These are phyloP conservation scores for Seiridium unicorne DNA, from an alignment of 2,329 filamentous ascomycete species.

Conservation along the genomic window DNA sequence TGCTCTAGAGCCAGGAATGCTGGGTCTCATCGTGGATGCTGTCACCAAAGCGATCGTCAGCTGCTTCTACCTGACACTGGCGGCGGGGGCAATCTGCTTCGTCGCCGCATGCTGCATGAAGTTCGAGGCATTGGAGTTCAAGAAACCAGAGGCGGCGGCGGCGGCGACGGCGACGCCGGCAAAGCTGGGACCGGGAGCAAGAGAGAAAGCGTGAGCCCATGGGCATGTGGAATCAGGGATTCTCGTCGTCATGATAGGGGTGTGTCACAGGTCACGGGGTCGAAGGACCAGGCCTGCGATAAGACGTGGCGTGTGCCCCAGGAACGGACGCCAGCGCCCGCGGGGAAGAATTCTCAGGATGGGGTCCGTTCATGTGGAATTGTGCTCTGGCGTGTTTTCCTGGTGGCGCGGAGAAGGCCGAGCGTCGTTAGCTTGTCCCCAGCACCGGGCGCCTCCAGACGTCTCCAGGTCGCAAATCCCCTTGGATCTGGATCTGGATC, in stretches of 20 bases:
- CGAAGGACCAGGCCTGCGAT: too few relatives aligned
- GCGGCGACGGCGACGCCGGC: neutral
- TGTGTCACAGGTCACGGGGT: too few relatives aligned
- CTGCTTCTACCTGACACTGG: constrained; percentile 24
- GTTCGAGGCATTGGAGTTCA: constrained; percentile 25
- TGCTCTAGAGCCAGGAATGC: constrained; percentile 14
- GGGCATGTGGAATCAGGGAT: too few relatives aligned
- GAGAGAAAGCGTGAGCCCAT: too few relatives aligned
- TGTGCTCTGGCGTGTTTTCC: too few relatives aligned
- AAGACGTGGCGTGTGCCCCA: too few relatives aligned
- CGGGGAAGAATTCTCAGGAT: too few relatives aligned
- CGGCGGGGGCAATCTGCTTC: constrained; percentile 22
- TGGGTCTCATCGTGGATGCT: constrained; percentile 16
- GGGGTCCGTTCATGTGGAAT: too few relatives aligned
- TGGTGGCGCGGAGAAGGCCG: neutral
- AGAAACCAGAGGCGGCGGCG: neutral
- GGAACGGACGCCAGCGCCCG: too few relatives aligned
- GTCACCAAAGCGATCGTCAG: constrained; percentile 23
- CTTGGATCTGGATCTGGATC: neutral
- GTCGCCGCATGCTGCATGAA: constrained; percentile 24
- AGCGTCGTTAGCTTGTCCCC: neutral
- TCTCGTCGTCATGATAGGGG: too few relatives aligned
- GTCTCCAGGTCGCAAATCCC: neutral
- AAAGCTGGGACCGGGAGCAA: neutral
- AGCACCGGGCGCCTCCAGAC: neutral